Conservation (phyloP, 164 flowering plant species). For the Vitis riparia region DNA sequence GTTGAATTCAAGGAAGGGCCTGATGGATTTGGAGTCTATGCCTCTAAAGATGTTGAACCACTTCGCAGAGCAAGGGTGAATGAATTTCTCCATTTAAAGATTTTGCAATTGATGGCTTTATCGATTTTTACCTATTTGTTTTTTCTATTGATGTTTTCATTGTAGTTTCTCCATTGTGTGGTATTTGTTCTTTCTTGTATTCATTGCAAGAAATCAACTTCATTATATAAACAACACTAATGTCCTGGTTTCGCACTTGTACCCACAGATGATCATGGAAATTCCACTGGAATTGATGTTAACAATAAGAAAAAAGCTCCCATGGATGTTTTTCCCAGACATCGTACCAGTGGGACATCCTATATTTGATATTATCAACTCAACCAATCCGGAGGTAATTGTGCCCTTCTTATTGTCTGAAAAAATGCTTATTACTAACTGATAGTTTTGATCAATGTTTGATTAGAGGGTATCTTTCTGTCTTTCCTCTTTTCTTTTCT, state of each 20-base stretch:
- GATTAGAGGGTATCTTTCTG: too few species aligned
- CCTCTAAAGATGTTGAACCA: slow-evolving; percentile 87
- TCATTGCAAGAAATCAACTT: too few species aligned
- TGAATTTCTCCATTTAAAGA: slow-evolving; percentile 5
- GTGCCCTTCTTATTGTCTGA: neutral
- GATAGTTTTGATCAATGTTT: neutral
- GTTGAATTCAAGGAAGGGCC: slow-evolving; percentile 94
- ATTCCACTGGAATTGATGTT: slow-evolving; percentile 93
- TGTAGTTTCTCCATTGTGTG: neutral
- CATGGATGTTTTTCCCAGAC: slow-evolving; percentile 99
- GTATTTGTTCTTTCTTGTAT: neutral
- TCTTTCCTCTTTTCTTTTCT: too few species aligned
- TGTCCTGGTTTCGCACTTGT: slow-evolving; percentile 7
- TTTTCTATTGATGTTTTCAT: neutral
- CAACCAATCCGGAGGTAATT: slow-evolving; percentile 87
- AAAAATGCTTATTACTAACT: neutral
- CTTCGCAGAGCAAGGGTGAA: slow-evolving; percentile 80
- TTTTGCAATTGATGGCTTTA: neutral
- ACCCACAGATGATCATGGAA: slow-evolving; percentile 83
- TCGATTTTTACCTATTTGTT: too few species aligned
- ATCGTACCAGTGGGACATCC: slow-evolving; percentile 93
- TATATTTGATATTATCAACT: slow-evolving; percentile 93
- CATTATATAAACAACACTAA: neutral
- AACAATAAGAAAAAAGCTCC: slow-evolving; percentile 80
- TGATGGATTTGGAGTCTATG: slow-evolving; percentile 93